These are phyloP conservation scores for Epichloe brachyelytri DNA, from an alignment of 2,329 filamentous ascomycete species.

Conservation along the genomic window DNA sequence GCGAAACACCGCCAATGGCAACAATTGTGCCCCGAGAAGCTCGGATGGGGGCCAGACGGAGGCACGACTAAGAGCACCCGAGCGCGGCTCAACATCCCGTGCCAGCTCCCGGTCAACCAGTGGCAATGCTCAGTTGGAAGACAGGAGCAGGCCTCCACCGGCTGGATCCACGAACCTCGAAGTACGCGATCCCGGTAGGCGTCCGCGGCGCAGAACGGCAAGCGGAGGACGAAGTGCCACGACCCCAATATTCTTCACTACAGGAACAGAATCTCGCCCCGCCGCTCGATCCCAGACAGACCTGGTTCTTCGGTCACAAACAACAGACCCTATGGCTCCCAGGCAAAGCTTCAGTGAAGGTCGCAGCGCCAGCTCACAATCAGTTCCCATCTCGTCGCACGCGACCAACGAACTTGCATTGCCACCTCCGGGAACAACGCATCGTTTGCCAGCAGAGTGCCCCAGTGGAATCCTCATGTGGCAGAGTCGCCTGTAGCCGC, in stretches of 20 bases:
- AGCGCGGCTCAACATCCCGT: slow-evolving; percentile 21
- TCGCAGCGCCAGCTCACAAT: slow-evolving; percentile 27
- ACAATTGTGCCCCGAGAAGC: slow-evolving; percentile 25
- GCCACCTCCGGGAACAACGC: slow-evolving; percentile 12
- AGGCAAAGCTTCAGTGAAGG: slow-evolving; percentile 29
- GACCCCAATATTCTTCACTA: slow-evolving; percentile 28
- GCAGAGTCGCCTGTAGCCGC: slow-evolving; percentile 1
- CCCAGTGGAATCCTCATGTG: slow-evolving; percentile 13
- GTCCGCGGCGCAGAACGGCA: slow-evolving; percentile 34
- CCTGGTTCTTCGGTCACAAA: slow-evolving; percentile 33
- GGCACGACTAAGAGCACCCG: slow-evolving; percentile 16
- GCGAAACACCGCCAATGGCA: slow-evolving; percentile 23
- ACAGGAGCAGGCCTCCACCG: slow-evolving; percentile 37
- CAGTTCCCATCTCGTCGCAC: slow-evolving; percentile 15
- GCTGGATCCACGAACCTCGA: slow-evolving; percentile 18
- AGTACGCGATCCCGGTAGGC: slow-evolving; percentile 16
- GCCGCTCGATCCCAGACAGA: slow-evolving; percentile 55
- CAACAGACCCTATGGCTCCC: slow-evolving; percentile 22
- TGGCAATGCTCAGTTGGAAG: slow-evolving; percentile 29
- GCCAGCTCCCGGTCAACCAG: slow-evolving; percentile 34
- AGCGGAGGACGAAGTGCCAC: slow-evolving; percentile 45
- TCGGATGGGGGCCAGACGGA: slow-evolving; percentile 13
- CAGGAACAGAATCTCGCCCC: slow-evolving; percentile 30
- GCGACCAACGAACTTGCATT: slow-evolving; percentile 12
- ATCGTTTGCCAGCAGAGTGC: slow-evolving; percentile 25